Base-by-base conservation (phyloP, 345 rosid genomes). In the Lepidium aucheri region DNA sequence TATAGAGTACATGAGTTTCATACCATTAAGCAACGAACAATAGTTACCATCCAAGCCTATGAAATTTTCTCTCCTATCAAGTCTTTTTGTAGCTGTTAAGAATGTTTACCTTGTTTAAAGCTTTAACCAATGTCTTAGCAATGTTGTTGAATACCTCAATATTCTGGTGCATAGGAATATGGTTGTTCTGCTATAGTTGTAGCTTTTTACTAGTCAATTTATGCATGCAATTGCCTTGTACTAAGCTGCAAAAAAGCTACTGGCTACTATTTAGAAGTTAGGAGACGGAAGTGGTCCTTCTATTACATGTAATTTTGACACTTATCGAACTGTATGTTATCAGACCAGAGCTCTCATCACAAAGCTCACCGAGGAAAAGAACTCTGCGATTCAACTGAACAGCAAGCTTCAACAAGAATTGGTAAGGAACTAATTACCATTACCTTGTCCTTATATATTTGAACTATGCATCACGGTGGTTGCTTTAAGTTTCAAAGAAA, bases 361-460 rank as follows among this genome's bases (percentile, higher is more conserved):
- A 33, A 86, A 74, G 79, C 82, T 89, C 49, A 83, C 80, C 0
- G 80, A 81, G 53, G 93, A 89, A 68, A 89, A 78, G 76, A 83
- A 76, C 55, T 74, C 81, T 56, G 72, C 77, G 13, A 3, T 80
- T 68, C 83, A 82, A 77, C 75, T 68, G 67, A 82, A 65, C 67
- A 77, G 69, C 45, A 77, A 41, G 76, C 90, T 89, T 82, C 90
- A 68, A 54, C 81, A 77, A 63, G 90, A 86, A 63, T 52, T 86
- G 93, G 96, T 89, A 77, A 77, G 75, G 6, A 55, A n/a, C 32
- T 28, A 28, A 28, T 28, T 5, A 28, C 35, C 67, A 51, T 51
- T 33, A 34, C 41, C 14, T 17, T 8, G 22, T 43, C 46, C 12
- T 39, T 17, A 4, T 54, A 10, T 55, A 2, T 53, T 17, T 46